phyloP scores from a whole-genome alignment of 148 eudicot species.

The Fagopyrum esculentum region DNA sequence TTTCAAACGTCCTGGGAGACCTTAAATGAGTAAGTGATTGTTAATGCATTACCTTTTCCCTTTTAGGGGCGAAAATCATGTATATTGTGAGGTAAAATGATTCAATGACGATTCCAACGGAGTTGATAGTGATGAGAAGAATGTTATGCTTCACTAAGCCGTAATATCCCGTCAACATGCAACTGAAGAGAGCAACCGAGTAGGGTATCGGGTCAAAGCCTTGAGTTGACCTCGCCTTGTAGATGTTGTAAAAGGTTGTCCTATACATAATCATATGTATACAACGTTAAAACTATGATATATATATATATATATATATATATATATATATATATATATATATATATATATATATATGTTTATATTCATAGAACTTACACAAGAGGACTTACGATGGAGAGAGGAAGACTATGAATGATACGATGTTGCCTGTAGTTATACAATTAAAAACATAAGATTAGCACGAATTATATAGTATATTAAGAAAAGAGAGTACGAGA shows the following conservation, averaged over 20 bases:
- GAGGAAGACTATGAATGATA: slow-evolving; percentile 80
- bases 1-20: too few relatives aligned
- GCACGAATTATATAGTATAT: not conserved
- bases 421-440: slow-evolving; percentile 49
- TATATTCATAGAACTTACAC: not conserved
- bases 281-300: too few relatives aligned
- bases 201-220: slow-evolving; percentile 59
- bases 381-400: slow-evolving; percentile 53
- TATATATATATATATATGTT: not conserved
- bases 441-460: not conserved
- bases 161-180: slow-evolving; percentile 45
- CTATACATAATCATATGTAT: slow-evolving; percentile 20
- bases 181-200: slow-evolving; percentile 47
- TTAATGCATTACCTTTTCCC: slow-evolving; percentile 30
- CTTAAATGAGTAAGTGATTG: not conserved
- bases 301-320: not conserved
- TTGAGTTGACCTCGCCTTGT: slow-evolving; percentile 46
- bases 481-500: not conserved
- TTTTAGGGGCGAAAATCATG: slow-evolving; percentile 40
- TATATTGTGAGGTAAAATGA: slow-evolving; percentile 41
- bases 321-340: not conserved
- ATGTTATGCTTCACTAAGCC: slow-evolving; percentile 34
- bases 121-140: slow-evolving; percentile 58
- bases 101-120: slow-evolving; percentile 49
- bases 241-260: slow-evolving; percentile 45